Evolutionary conservation across 805 yeast genomes (phyloP).

Genomic region (Candida ascalaphidarum): DNA sequence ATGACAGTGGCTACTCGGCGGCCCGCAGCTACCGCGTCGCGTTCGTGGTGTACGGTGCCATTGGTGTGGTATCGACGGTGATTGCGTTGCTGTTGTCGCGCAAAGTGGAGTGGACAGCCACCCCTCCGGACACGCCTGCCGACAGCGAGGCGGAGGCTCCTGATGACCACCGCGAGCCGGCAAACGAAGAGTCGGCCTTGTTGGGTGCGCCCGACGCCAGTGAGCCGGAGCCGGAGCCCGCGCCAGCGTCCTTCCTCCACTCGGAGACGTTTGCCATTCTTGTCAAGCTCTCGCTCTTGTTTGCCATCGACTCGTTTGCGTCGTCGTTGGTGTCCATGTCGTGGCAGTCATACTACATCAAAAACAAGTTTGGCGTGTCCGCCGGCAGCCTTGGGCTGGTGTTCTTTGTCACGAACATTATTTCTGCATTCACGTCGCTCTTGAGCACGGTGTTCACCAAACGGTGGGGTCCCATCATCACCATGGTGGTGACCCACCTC

Average conservation of each 20-base stretch:
- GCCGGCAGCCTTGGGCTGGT: slow-evolving; percentile 30
- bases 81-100: slow-evolving; percentile 9
- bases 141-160: background rate
- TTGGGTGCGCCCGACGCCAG: background rate
- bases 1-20: slow-evolving; percentile 9
- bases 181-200: background rate
- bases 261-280: slow-evolving; percentile 11
- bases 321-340: slow-evolving; percentile 35
- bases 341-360: slow-evolving; percentile 39
- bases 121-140: slow-evolving; percentile 1
- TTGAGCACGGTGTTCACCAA: slow-evolving; percentile 36
- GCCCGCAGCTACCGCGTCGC: slow-evolving; percentile 19
- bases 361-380: slow-evolving; percentile 23
- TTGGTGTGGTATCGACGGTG: slow-evolving; percentile 11
- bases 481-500: slow-evolving; percentile 38
- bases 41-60: slow-evolving; percentile 15
- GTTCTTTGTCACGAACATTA: slow-evolving; percentile 28
- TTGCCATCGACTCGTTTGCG: slow-evolving; percentile 36
- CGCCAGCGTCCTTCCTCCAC: slow-evolving; percentile 5
- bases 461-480: slow-evolving; percentile 33
- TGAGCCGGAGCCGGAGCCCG: slow-evolving; percentile 6
- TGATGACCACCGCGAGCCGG: background rate
- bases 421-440: slow-evolving; percentile 32
- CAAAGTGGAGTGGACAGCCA: slow-evolving; percentile 8
- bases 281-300: slow-evolving; percentile 26